Evolutionary conservation across 768 basidiomycete genomes (phyloP).

Genomic region (Tulasnella sp.): DNA sequence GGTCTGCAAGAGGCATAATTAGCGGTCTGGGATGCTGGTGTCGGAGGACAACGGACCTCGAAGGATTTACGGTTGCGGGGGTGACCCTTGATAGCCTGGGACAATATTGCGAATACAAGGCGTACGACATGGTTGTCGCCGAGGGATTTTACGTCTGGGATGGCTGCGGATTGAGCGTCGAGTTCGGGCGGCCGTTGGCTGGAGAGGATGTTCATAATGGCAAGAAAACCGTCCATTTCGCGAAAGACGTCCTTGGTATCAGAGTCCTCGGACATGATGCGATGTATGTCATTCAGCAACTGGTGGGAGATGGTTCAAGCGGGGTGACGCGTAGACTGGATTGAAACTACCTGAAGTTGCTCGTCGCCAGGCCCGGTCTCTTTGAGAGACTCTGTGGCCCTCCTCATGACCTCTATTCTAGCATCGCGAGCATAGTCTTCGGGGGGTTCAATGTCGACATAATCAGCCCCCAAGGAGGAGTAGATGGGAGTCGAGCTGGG

Average conservation of each 20-base stretch:
- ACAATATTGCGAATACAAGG: conserved; percentile 50
- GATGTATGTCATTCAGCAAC: conserved; percentile 42
- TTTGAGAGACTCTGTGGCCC: conserved; percentile 58
- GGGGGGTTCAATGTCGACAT: conserved; percentile 27
- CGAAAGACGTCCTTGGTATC: conserved; percentile 64
- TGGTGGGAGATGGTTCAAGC: not conserved
- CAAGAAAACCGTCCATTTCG: conserved; percentile 69
- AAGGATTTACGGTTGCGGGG: conserved; percentile 50
- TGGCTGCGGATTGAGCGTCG: conserved; percentile 11
- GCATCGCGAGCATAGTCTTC: conserved; percentile 68
- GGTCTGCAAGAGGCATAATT: conserved; percentile 27
- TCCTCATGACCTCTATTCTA: conserved; percentile 56
- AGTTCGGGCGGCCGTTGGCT: conserved; percentile 32
- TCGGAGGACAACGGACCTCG: conserved; percentile 35
- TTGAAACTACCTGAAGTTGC: conserved; percentile 40
- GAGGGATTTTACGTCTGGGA: conserved; percentile 19
- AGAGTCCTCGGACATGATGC: conserved; percentile 52
- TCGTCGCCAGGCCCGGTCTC: conserved; percentile 32
- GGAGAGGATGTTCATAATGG: conserved; percentile 59
- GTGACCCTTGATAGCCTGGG: conserved; percentile 49
- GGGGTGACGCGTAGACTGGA: not conserved
- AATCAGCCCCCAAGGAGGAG: conserved; percentile 4
- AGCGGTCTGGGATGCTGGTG: not conserved
- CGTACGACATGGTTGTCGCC: conserved; percentile 29
- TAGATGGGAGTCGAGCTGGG: not conserved